phyloP scores from a whole-genome alignment of 352 stramenopile genomes.

The Globisporangium radiosum region DNA sequence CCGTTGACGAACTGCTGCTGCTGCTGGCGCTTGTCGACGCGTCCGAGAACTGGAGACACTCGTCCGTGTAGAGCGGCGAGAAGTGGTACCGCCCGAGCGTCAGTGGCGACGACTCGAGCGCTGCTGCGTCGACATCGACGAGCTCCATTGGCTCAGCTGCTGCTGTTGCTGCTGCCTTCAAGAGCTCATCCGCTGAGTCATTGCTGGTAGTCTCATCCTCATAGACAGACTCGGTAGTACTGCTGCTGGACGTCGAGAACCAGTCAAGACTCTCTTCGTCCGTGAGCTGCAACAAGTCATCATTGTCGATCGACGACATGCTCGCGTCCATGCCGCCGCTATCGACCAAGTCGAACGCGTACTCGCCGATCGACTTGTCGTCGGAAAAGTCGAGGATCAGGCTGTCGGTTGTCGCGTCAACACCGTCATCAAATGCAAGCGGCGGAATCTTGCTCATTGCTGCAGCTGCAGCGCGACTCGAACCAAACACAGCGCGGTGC shows the following conservation, averaged over 20 bases:
- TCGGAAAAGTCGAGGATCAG: conserved; percentile 81
- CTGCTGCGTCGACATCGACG: not conserved
- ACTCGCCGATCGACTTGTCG: conserved; percentile 58
- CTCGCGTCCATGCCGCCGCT: conserved; percentile 10
- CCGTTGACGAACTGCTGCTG: not conserved
- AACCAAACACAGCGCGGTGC: conserved; percentile 23
- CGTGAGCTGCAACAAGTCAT: conserved; percentile 73
- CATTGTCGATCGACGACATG: conserved; percentile 52
- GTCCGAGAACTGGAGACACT: conserved; percentile 19
- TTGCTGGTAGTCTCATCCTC: too few relatives aligned
- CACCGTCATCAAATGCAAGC: conserved; percentile 48
- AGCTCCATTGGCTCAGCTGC: not conserved
- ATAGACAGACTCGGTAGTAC: not conserved
- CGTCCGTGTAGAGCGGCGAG: conserved; percentile 19
- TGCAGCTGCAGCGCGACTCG: conserved; percentile 7
- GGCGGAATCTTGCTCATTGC: conserved; percentile 15
- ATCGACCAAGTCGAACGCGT: conserved; percentile 42
- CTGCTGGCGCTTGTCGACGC: not conserved
- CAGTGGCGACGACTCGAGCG: conserved; percentile 10
- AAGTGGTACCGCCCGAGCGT: conserved; percentile 21
- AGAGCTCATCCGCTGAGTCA: conserved; percentile 13
- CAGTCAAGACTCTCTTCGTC: conserved; percentile 77
- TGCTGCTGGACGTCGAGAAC: conserved; percentile 48
- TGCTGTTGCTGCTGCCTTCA: not conserved
- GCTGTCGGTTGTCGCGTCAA: conserved; percentile 23